Percentiles rank a stretch among this genome's conserved stretches.
These are phyloP conservation scores for Plectosphaerella cucumerina DNA, from an alignment of 2,329 filamentous ascomycete species.

Conservation along the genomic window DNA sequence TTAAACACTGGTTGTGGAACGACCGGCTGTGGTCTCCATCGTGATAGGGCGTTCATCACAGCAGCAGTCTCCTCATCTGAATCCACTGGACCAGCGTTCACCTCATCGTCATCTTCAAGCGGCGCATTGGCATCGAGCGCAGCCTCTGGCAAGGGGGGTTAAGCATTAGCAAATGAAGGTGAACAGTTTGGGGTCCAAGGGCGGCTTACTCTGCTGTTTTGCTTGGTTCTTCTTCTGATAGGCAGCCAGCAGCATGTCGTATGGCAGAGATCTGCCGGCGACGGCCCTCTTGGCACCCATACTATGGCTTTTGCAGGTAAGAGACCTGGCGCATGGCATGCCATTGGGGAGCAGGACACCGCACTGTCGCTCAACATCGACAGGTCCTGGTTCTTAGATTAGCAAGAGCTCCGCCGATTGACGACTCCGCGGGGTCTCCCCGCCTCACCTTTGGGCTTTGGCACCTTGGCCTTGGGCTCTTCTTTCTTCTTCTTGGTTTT, in stretches of 20 bases:
- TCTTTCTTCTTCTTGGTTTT: conserved; percentile 96
- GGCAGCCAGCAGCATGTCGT: conserved; percentile 83
- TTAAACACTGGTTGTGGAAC: conserved; percentile 60
- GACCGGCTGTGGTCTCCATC: conserved; percentile 74
- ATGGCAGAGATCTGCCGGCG: conserved; percentile 79
- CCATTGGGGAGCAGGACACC: conserved; percentile 84
- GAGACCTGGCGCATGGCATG: conserved; percentile 77
- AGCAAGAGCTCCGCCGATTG: neutral
- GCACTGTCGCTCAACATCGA: conserved; percentile 91
- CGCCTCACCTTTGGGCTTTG: conserved; percentile 71
- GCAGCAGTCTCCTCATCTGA: conserved; percentile 90
- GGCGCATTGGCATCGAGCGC: conserved; percentile 93
- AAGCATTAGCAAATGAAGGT: neutral
- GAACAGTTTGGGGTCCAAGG: neutral
- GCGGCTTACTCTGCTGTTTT: conserved; percentile 81
- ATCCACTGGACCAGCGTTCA: conserved; percentile 77
- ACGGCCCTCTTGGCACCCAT: conserved; percentile 93
- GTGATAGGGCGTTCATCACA: conserved; percentile 76
- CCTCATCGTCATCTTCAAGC: conserved; percentile 79
- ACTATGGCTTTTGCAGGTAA: conserved; percentile 92
- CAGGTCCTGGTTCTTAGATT: conserved; percentile 53
- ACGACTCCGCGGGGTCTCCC: neutral
- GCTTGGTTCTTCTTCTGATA: conserved; percentile 99
- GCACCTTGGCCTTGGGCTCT: conserved; percentile 75
- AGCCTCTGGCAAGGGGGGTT: conserved; percentile 58